phyloP scores from a whole-genome alignment of 2,329 filamentous ascomycete genomes.

The Epichloe amarillans region DNA sequence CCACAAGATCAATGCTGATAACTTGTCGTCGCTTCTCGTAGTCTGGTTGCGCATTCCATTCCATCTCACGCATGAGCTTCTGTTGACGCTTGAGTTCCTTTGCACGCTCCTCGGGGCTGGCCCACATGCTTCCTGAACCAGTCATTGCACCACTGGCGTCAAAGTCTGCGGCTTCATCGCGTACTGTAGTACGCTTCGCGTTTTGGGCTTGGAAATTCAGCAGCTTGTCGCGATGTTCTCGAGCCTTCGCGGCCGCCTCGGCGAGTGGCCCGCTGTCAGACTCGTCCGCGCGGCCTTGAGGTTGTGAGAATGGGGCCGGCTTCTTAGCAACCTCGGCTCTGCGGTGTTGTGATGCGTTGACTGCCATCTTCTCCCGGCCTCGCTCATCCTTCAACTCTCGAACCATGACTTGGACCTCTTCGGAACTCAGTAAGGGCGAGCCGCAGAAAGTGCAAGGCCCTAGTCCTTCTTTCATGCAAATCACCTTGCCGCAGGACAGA shows the following conservation, averaged over 20 bases:
- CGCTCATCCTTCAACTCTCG: slow-evolving; percentile 71
- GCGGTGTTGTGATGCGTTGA: slow-evolving; percentile 58
- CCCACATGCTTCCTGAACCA: slow-evolving; percentile 54
- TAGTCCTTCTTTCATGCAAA: slow-evolving; percentile 86
- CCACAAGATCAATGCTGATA: slow-evolving; percentile 70
- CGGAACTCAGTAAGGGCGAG: slow-evolving; percentile 52
- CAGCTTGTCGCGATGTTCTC: slow-evolving; percentile 68
- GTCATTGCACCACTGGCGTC: slow-evolving; percentile 34
- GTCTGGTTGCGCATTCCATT: slow-evolving; percentile 73
- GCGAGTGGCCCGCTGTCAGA: slow-evolving; percentile 25
- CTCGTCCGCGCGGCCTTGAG: slow-evolving; percentile 19
- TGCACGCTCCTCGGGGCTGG: slow-evolving; percentile 68
- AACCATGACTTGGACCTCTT: slow-evolving; percentile 77
- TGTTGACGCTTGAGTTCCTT: slow-evolving; percentile 76
- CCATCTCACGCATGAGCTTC: slow-evolving; percentile 68
- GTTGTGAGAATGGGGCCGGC: slow-evolving; percentile 45
- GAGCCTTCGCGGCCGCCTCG: slow-evolving; percentile 54
- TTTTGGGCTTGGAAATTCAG: slow-evolving; percentile 78
- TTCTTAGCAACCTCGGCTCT: slow-evolving; percentile 50
- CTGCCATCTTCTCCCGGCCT: slow-evolving; percentile 73
- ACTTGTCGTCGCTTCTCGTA: slow-evolving; percentile 82
- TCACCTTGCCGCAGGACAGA: slow-evolving; percentile 81
- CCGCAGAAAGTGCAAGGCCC: slow-evolving; percentile 90
- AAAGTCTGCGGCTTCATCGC: slow-evolving; percentile 66
- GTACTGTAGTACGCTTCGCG: slow-evolving; percentile 66